A percentile compares a stretch with the other conserved stretches of the same genome.
phyloP scores from a whole-genome alignment of 805 yeast genomes.

The Starmerella bombicola region DNA sequence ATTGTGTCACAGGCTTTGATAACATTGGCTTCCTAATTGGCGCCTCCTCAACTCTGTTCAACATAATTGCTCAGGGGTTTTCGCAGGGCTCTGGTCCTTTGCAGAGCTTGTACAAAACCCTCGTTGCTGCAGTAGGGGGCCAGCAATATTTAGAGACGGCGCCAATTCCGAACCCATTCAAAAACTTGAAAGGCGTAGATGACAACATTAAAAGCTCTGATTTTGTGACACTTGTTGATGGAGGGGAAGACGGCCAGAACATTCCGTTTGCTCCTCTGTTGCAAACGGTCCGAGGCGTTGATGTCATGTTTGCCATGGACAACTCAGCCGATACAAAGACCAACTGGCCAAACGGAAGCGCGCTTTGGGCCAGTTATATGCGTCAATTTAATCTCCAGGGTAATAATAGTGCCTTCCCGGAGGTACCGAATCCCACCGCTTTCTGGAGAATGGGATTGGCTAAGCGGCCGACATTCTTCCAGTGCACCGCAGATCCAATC shows the following conservation, averaged over 20 bases:
- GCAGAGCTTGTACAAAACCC: conserved; percentile 29
- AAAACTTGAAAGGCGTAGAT: conserved; percentile 18
- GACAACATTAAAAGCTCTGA: conserved; percentile 25
- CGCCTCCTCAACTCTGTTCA: conserved; percentile 71
- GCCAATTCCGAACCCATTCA: conserved; percentile 63
- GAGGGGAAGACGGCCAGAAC: conserved; percentile 68
- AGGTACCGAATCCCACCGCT: conserved; percentile 27
- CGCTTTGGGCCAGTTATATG: conserved; percentile 20
- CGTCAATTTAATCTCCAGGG: conserved; percentile 20
- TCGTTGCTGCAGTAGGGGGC: not conserved
- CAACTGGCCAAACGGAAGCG: conserved; percentile 31
- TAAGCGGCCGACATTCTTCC: conserved; percentile 58
- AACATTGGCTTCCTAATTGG: conserved; percentile 74
- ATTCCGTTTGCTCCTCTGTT: conserved; percentile 54
- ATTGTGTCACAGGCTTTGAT: conserved; percentile 60
- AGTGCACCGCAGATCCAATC: conserved; percentile 44
- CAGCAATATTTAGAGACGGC: conserved; percentile 43
- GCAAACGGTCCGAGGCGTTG: conserved; percentile 47
- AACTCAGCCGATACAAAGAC: conserved; percentile 27
- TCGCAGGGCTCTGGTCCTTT: conserved; percentile 23
- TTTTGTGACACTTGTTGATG: conserved; percentile 48
- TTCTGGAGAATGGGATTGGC: conserved; percentile 36
- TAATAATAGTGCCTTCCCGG: conserved; percentile 15
- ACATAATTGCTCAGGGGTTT: conserved; percentile 46
- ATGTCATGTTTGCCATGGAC: conserved; percentile 44